These are phyloP conservation scores for Salix suchowensis DNA, from an alignment of 345 rosid genomes.

Conservation along the genomic window DNA sequence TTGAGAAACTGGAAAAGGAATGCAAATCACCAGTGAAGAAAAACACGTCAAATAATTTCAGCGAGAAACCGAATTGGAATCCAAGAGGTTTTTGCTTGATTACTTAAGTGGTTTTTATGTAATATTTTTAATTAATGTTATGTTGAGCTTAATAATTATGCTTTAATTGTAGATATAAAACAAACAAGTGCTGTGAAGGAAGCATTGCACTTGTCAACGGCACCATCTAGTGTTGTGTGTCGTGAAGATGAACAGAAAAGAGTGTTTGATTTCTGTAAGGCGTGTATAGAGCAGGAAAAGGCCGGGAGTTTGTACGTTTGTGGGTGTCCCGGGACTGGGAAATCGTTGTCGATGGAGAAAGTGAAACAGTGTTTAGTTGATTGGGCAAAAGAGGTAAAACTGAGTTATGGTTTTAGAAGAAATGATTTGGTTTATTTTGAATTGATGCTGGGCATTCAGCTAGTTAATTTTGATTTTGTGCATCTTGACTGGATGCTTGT, in stretches of 20 bases:
- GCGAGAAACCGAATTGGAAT: slow-evolving; percentile 44
- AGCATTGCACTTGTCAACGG: slow-evolving; percentile 71
- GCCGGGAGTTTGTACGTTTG: slow-evolving; percentile 75
- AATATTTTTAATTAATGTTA: not conserved
- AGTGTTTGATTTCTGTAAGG: slow-evolving; percentile 65
- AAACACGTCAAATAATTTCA: slow-evolving; percentile 18
- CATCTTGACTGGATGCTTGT: not conserved
- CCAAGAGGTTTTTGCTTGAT: slow-evolving; percentile 50
- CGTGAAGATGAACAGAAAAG: slow-evolving; percentile 70
- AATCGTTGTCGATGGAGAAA: slow-evolving; percentile 72
- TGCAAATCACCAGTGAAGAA: slow-evolving; percentile 23
- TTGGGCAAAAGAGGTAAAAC: slow-evolving; percentile 59
- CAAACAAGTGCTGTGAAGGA: slow-evolving; percentile 68
- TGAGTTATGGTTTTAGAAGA: not conserved
- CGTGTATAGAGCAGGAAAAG: slow-evolving; percentile 49
- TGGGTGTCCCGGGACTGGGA: slow-evolving; percentile 92
- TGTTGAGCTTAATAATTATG: not conserved
- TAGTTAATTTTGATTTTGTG: not conserved
- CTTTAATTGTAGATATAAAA: slow-evolving; percentile 38
- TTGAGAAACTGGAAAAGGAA: slow-evolving; percentile 6
- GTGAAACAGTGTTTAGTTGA: slow-evolving; percentile 47
- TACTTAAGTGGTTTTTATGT: not conserved
- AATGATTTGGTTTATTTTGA: no score
- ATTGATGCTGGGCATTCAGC: no score
- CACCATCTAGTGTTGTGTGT: slow-evolving; percentile 56